These are phyloP conservation scores for Mallotus japonicus DNA, from an alignment of 441 rosid species.

Conservation along the genomic window DNA sequence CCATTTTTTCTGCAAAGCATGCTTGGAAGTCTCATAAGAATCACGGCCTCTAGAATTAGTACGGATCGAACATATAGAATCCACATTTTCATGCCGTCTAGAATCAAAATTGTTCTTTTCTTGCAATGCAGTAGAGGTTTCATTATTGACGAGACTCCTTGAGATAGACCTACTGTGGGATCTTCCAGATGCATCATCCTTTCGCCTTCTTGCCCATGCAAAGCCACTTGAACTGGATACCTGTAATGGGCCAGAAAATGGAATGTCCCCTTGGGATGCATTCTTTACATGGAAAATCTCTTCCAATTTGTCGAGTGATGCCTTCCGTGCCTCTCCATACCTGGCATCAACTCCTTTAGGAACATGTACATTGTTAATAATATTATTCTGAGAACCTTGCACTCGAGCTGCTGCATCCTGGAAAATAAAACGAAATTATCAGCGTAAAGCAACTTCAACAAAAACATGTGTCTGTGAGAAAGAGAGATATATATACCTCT, in stretches of 20 bases:
- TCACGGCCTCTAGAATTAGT: slow-evolving; percentile 59
- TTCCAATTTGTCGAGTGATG: slow-evolving; percentile 45
- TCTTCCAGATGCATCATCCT: slow-evolving; percentile 49
- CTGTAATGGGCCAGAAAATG: slow-evolving; percentile 80
- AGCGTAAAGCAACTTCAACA: slow-evolving; percentile 10
- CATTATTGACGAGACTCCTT: slow-evolving; percentile 54
- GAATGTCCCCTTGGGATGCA: slow-evolving; percentile 80
- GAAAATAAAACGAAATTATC: slow-evolving; percentile 22
- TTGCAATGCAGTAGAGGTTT: slow-evolving; percentile 45
- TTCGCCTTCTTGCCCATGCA: slow-evolving; percentile 83
- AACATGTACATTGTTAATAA: slow-evolving; percentile 34
- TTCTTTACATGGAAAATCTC: slow-evolving; percentile 74
- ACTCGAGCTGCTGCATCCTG: slow-evolving; percentile 47
- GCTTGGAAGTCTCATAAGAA: slow-evolving; percentile 53
- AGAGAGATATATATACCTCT: slow-evolving; percentile 47
- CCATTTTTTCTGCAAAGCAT: slow-evolving; percentile 66
- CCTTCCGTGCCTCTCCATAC: slow-evolving; percentile 45
- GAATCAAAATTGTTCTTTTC: slow-evolving; percentile 48
- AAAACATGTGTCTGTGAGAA: neutral
- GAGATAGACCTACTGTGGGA: slow-evolving; percentile 67
- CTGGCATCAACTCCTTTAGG: slow-evolving; percentile 42
- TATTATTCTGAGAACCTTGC: slow-evolving; percentile 33
- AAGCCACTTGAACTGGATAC: slow-evolving; percentile 85
- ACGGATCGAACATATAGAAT: slow-evolving; percentile 32
- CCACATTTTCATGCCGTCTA: slow-evolving; percentile 43